Base-by-base conservation (phyloP, 1,284 basidiomycete species). In the Kwoniella shivajii region DNA sequence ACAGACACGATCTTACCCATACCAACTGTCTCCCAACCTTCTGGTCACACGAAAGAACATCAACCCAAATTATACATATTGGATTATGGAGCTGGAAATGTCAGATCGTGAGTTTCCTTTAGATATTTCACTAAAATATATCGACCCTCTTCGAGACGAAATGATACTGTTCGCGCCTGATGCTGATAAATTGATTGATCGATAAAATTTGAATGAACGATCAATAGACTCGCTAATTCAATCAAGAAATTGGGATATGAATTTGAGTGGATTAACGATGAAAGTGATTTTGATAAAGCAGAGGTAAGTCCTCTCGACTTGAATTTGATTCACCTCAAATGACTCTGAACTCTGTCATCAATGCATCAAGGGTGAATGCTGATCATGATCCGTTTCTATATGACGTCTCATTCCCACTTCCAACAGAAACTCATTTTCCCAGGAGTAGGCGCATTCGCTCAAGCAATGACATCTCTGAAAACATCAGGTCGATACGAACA, bases 1-100 rank as follows among this genome's bases (percentile, higher is more conserved):
- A 56, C 42, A 22, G 37, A 53, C 14, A 63, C 57, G 3, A 33
- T 48, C 11, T 49, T 72, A 10, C 68, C 67, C 31, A 70, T 71
- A n/a, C 71, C 69, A 2, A 29, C 56, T 2, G 63, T 73, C 6
- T 54, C 27, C 24, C 71, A 73, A 38, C 71, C 71, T 7, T 34
- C 56, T 9, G 69, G 68, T 24, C 67, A 74, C 47, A 34, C 59
- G 3, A 39, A 58, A 3, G 55, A 61, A n/a, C 55, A 54, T 14
- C 61, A 59, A 48, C 74, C 75, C 7, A 71, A 67, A 60, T 86
- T 95, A 63, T 96, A 87, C 79, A 84, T 97, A 65, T 87, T 97
- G 66, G 94, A 97, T 77, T 96, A 97, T 74, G 93, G 93, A 72
- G 94, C 92, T 54, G 93, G 93, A 18, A 96, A 96, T 73, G 93